Evolutionary conservation across 192 early-diverging fungal species (phyloP), one percentile per base, ranked within the genome.

Genomic region (Umbelopsis vinacea): DNA sequence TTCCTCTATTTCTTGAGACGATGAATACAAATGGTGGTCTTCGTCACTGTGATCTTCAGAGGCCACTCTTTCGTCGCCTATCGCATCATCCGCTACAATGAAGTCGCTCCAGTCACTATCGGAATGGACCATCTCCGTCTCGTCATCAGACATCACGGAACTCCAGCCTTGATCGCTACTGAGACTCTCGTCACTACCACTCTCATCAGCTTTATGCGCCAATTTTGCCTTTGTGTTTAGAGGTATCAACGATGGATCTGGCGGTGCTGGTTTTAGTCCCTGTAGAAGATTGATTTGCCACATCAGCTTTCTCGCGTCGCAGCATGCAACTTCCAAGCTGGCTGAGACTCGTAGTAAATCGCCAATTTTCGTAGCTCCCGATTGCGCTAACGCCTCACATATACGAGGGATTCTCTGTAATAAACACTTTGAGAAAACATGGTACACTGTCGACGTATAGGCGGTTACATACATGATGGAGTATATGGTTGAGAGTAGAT

Each of bases 401-500:
- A 63, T 63, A 4, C 57, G 57, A 37, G 57, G 57, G 7, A 63
- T 14, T 63, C 57, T 6, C 57, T 63, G 53, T 24, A 54, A 26
- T 14, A 54, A 0, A 9, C 5, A 22, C 7, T 24, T 24, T 53
- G 23, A 50, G n/a, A 1, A 19, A n/a, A 63, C 23, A 8, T 19
- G 33, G 4, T 63, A 14, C 5, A 19, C 9, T 21, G 48, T 0
- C 17, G 0, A 22, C 3, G 26, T 14, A 14, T 55, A 6, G 6
- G 22, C 50, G 6, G 6, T 55, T 29, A 29, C 57, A 12, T 63
- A 63, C 57, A 37, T 63, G 26, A 12, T 14, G 8, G 12, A 63
- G 57, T 63, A 63, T 63, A 37, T 63, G 33, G 6, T 29, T 19
- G 3, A 8, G 26, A n/a, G 57, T 7, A 6, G 6, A 17, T 19